Base-by-base conservation (phyloP, 371 early-diverging fungal species). In the Mucor piriformis region DNA sequence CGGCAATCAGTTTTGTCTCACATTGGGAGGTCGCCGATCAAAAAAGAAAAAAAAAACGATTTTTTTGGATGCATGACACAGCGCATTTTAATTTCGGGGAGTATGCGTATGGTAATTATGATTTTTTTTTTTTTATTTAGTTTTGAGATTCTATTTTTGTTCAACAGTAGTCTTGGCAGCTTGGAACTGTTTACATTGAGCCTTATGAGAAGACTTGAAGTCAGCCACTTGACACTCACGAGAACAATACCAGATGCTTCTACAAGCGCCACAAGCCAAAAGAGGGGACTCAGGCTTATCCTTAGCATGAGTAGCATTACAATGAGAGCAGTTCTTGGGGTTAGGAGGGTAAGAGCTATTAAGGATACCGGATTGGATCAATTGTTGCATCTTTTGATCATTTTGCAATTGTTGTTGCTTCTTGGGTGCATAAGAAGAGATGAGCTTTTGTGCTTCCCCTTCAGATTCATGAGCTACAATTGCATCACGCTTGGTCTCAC, bases 241-340 rank as follows among this genome's bases (percentile, higher is more conserved):
- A 55, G 79, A 79, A 67, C 86, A 86, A 60, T 86, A 86, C 69
- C 83, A 84, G 35, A 84, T 83, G 61, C 77, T 76, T 70, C 69
- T 76, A 70, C 86, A 86, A 50, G 77, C 83, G 69, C 78, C 79
- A 62, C 86, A 86, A 69, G 79, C 78, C 54, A 83, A 67, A 50
- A 86, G 64, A 12, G 84, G 72, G 59, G 80, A 64, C 27, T 74
- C 79, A 38, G 80, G 73, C 24, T 78, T 70, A 60, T 82, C 83
- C 57, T 82, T 75, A 11, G 69, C 74, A 46, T 73, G 70, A 18
- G 64, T 49, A 25, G 77, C 69, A 63, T 79, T 82, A 58, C 86
- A 85, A 64, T 80, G 73, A 33, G 86, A 83, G 57, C 86, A 85
- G 18, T 69, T 61, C 23, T 75, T 70, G 27, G 76, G 74, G 54